A percentile compares a stretch with the other conserved stretches of the same genome.
These are phyloP conservation scores for Solanum paucissectum DNA, from an alignment of 257 asterid genomes.

Conservation along the genomic window DNA sequence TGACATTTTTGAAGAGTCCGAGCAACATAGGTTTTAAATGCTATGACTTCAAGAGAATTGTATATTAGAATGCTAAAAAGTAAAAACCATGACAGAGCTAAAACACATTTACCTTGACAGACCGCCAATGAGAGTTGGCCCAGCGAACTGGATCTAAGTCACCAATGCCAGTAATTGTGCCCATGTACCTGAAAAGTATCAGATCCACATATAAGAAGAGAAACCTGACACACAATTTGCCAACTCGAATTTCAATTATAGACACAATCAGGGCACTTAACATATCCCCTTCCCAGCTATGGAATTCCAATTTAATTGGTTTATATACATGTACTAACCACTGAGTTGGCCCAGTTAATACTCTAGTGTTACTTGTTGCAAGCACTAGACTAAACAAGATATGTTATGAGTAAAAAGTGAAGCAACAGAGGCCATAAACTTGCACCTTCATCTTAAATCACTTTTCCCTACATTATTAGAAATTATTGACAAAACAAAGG, in stretches of 20 bases:
- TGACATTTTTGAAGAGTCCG: neutral
- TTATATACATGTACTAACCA: neutral
- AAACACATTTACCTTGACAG: slow-evolving; percentile 62
- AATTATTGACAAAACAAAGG: neutral
- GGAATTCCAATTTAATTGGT: neutral
- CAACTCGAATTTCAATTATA: neutral
- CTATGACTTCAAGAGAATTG: neutral
- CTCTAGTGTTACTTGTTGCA: neutral
- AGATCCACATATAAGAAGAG: slow-evolving; percentile 9
- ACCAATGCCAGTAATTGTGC: slow-evolving; percentile 89
- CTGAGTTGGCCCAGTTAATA: neutral
- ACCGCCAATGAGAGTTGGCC: slow-evolving; percentile 97
- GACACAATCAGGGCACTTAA: neutral
- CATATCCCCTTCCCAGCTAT: neutral
- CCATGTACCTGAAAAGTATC: slow-evolving; percentile 70
- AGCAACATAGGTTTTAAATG: neutral
- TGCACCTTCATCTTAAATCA: neutral
- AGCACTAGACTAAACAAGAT: neutral
- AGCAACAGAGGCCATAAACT: neutral
- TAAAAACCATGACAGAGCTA: neutral
- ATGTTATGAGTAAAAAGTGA: neutral
- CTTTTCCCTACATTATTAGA: neutral
- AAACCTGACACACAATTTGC: neutral
- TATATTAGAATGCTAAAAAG: neutral
- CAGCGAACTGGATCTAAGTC: slow-evolving; percentile 91